Evolutionary conservation across 257 asterid species (phyloP).

Genomic region (Solanum tacnaense): DNA sequence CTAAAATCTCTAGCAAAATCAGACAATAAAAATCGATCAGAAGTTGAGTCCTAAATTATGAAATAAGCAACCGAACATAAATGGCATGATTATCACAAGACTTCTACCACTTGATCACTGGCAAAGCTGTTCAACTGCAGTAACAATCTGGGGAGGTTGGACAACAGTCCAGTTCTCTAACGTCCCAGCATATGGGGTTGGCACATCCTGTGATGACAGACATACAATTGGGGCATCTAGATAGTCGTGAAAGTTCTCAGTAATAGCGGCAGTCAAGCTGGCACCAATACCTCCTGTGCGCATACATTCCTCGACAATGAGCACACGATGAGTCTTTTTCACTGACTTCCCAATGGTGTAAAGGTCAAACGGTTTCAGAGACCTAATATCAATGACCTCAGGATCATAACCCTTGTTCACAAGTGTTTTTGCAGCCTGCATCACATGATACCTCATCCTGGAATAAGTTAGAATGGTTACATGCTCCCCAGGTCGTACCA

Average conservation of each 20-base stretch:
- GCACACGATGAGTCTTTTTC: conserved; percentile 73
- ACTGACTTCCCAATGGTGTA: conserved; percentile 67
- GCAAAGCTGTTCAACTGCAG: conserved; percentile 84
- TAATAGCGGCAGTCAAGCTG: conserved; percentile 65
- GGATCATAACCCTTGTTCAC: conserved; percentile 79
- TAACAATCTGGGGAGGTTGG: conserved; percentile 73
- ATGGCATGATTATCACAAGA: not conserved
- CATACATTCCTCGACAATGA: conserved; percentile 87
- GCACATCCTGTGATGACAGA: conserved; percentile 79
- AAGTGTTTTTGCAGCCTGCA: conserved; percentile 78
- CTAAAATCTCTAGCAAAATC: not conserved
- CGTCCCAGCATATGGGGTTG: conserved; percentile 73
- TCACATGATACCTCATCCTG: conserved; percentile 82
- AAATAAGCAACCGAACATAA: not conserved
- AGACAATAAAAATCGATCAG: not conserved
- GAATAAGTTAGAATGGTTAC: conserved; percentile 68
- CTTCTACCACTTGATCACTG: conserved; percentile 6
- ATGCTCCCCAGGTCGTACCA: conserved; percentile 79
- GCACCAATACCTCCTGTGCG: conserved; percentile 96
- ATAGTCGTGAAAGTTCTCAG: conserved; percentile 63
- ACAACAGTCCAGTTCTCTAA: conserved; percentile 79
- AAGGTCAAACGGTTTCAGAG: conserved; percentile 74
- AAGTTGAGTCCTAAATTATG: not conserved
- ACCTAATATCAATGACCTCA: conserved; percentile 81
- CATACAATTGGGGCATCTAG: conserved; percentile 76